Evolutionary conservation across 345 rosid genomes (phyloP), one percentile per base, ranked within the genome.

Genomic region (Gossypium sturtianum): DNA sequence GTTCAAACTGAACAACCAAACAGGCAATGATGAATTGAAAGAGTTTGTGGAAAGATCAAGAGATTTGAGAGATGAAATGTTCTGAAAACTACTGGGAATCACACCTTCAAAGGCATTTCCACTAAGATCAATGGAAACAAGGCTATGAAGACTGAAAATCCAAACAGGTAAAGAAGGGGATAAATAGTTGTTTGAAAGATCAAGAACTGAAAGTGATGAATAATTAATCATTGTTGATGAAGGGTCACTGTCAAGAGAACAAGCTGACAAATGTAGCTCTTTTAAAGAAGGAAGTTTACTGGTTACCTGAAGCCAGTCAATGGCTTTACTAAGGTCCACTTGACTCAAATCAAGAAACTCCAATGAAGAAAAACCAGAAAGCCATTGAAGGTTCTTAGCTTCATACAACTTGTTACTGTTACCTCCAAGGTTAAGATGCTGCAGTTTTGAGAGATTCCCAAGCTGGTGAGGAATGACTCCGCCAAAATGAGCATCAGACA

Each of bases 371-470:
- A 82, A 77, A 63, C 60, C 45, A 7, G 74, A 76, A 19, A 85
- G 45, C 85, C 86, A 85, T 9, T 34, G 16, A n/a, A 82, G 19
- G 77, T 72, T 74, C 6, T 12, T 4, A 69, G 59, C 58, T 16
- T 76, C 81, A 74, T 10, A 58, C 53, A 6, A 7, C 12, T 22
- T 22, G 7, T 52, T 20, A 8, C 52, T 17, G 8, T 11, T 3
- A 27, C 12, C 16, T 3, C 63, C 2, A 5, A 82, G 71, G 25
- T 80, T 49, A 44, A 78, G 80, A 43, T 70, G 53, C 16, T 75
- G 75, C 51, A 82, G n/a, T 38, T 74, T 66, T 0, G 85, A 72
- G 15, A 82, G 80, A 22, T 82, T 80, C 4, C 80, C 79, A 2
- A 78, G 74, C 23, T 76, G 74, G 16, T 54, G 71, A 73, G 81